phyloP scores from a whole-genome alignment of 768 basidiomycete genomes.

The Pleurotus salmoneostramineus region DNA sequence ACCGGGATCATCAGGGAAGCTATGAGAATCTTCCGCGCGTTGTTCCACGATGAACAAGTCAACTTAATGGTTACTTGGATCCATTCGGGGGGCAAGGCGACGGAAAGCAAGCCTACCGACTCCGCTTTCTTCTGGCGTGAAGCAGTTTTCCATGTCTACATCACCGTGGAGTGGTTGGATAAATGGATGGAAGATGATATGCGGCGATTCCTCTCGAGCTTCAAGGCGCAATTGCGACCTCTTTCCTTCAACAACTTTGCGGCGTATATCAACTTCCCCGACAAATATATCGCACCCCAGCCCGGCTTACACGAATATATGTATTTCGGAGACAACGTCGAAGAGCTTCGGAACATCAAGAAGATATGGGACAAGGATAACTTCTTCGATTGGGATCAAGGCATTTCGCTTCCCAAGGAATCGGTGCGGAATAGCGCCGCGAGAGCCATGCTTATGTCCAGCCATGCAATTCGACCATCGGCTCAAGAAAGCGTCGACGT shows the following conservation, averaged over 20 bases:
- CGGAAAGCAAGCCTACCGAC: not conserved
- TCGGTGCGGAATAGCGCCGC: no score
- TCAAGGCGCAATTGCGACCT: constrained; percentile 10
- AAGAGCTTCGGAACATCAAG: constrained; percentile 13
- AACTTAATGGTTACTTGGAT: constrained; percentile 14
- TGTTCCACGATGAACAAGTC: constrained; percentile 11
- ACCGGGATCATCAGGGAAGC: constrained; percentile 9
- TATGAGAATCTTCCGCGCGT: constrained; percentile 6
- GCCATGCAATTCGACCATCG: no score
- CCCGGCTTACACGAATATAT: not conserved
- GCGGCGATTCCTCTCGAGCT: constrained; percentile 10
- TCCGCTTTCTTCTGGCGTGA: constrained; percentile 14
- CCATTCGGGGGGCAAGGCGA: constrained; percentile 12
- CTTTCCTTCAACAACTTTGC: constrained; percentile 11
- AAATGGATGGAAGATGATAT: constrained; percentile 15
- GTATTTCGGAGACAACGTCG: constrained; percentile 11
- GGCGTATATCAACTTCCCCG: constrained; percentile 14
- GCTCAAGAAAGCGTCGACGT: no score
- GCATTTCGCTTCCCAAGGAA: constrained; percentile 5
- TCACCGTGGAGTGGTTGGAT: constrained; percentile 15
- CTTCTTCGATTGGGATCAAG: constrained; percentile 13
- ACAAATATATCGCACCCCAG: constrained; percentile 3
- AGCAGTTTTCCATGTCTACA: constrained; percentile 12
- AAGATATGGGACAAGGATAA: constrained; percentile 12
- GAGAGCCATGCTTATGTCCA: no score